These are phyloP conservation scores for Eremothecium coryli DNA, from an alignment of 1,139 yeast species.

Conservation along the genomic window DNA sequence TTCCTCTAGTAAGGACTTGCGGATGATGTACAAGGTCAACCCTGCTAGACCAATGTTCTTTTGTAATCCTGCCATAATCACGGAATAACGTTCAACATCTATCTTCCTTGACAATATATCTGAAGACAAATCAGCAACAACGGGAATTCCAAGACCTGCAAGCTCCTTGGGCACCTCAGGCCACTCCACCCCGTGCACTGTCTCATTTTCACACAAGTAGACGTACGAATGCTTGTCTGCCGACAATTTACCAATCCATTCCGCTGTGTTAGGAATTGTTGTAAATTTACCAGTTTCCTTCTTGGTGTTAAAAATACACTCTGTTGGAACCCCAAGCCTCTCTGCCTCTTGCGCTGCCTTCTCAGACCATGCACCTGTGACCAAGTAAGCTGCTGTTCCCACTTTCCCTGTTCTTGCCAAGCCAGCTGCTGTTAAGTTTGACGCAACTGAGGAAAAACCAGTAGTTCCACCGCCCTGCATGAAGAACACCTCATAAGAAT, in stretches of 20 bases:
- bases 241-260: slow-evolving; percentile 44
- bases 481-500: slow-evolving; percentile 86
- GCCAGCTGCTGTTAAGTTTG: slow-evolving; percentile 70
- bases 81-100: slow-evolving; percentile 77
- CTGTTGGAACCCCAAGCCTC: slow-evolving; percentile 71
- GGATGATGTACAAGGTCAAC: slow-evolving; percentile 79
- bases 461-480: slow-evolving; percentile 97
- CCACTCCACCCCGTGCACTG: slow-evolving; percentile 91
- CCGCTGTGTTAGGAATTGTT: slow-evolving; percentile 55
- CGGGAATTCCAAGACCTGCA: slow-evolving; percentile 59
- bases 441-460: slow-evolving; percentile 81
- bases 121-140: slow-evolving; percentile 93
- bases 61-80: slow-evolving; percentile 95
- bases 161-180: slow-evolving; percentile 43
- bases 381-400: slow-evolving; percentile 79
- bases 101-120: slow-evolving; percentile 74
- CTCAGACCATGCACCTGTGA: slow-evolving; percentile 90
- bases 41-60: slow-evolving; percentile 97
- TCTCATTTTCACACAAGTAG: slow-evolving; percentile 91
- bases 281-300: slow-evolving; percentile 48
- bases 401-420: slow-evolving; percentile 55
- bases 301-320: slow-evolving; percentile 60
- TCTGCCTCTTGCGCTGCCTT: slow-evolving; percentile 80
- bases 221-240: slow-evolving; percentile 62
- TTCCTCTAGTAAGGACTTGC: slow-evolving; percentile 58